Percentiles rank a stretch among this genome's conserved stretches.
Evolutionary conservation across 2,329 filamentous ascomycete genomes (phyloP).

Genomic region (Colletotrichum tamarilloi): DNA sequence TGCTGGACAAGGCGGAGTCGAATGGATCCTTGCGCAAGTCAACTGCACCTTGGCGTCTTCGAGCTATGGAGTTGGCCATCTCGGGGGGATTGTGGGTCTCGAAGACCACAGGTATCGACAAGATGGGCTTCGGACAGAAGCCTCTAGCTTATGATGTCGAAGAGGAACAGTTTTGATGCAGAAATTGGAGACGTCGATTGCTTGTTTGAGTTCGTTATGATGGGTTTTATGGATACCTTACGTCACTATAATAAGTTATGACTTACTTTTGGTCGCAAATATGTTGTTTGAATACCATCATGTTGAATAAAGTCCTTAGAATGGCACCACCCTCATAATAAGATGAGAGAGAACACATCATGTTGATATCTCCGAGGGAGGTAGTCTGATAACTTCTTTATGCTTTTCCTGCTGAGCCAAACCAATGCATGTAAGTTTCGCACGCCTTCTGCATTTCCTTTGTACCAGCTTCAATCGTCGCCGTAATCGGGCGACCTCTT

Average conservation of each 20-base stretch:
- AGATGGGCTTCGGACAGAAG: conserved; percentile 26
- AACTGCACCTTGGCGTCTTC: conserved; percentile 21
- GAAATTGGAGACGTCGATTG: not conserved
- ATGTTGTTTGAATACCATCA: no score
- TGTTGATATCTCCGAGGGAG: not conserved
- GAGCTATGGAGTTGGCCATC: conserved; percentile 12
- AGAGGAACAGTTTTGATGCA: conserved; percentile 13
- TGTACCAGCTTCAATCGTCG: conserved; percentile 56
- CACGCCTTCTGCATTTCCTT: conserved; percentile 59
- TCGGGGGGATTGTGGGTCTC: conserved; percentile 25
- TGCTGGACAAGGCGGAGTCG: conserved; percentile 13
- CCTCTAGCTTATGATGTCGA: conserved; percentile 19
- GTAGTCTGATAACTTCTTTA: not conserved
- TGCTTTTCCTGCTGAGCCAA: conserved; percentile 59
- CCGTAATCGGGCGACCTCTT: not conserved
- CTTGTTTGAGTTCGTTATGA: no score
- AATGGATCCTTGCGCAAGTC: conserved; percentile 23
- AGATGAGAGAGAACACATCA: not conserved
- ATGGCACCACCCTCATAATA: no score
- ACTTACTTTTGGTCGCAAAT: no score
- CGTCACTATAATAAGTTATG: no score
- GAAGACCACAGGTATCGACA: conserved; percentile 7
- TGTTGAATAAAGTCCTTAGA: no score
- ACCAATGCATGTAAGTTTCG: conserved; percentile 57
- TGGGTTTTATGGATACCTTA: no score